These are phyloP conservation scores for Salinomyces thailandicus DNA, from an alignment of 2,329 filamentous ascomycete genomes.

Conservation along the genomic window DNA sequence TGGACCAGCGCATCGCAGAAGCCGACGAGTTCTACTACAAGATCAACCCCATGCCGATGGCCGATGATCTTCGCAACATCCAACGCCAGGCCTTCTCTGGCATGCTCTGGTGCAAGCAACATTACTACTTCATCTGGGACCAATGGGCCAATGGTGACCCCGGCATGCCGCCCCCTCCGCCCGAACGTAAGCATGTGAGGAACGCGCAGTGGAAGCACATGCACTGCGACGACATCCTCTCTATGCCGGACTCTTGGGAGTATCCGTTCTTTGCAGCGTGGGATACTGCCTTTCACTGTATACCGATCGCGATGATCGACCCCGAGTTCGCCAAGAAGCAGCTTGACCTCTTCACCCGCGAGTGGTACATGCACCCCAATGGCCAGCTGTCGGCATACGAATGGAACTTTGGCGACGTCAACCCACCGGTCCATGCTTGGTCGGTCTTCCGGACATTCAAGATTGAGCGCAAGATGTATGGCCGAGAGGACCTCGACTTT, in stretches of 20 bases:
- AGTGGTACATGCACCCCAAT: slow-evolving; percentile 99
- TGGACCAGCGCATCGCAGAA: slow-evolving; percentile 76
- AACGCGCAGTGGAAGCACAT: slow-evolving; percentile 92
- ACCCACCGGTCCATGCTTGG: slow-evolving; percentile 94
- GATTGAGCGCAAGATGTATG: slow-evolving; percentile 95
- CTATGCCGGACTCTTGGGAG: slow-evolving; percentile 98
- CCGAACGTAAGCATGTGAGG: slow-evolving; percentile 65
- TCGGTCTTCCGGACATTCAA: slow-evolving; percentile 93
- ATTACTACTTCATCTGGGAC: slow-evolving; percentile 94
- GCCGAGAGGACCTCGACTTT: slow-evolving; percentile 87
- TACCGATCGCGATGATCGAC: slow-evolving; percentile 91
- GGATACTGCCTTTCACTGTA: slow-evolving; percentile 96
- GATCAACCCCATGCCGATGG: slow-evolving; percentile 85
- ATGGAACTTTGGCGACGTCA: slow-evolving; percentile 97
- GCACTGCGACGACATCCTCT: slow-evolving; percentile 87
- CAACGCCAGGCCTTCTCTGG: slow-evolving; percentile 89
- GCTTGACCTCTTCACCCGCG: slow-evolving; percentile 85
- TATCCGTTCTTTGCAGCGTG: slow-evolving; percentile 97
- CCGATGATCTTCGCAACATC: slow-evolving; percentile 86
- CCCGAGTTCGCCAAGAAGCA: slow-evolving; percentile 98
- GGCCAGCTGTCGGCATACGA: slow-evolving; percentile 88
- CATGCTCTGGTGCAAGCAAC: slow-evolving; percentile 98
- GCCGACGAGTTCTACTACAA: slow-evolving; percentile 94
- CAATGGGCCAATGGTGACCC: slow-evolving; percentile 96
- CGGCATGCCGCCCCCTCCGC: slow-evolving; percentile 72